Conservation (phyloP, 441 rosid species). For the Erodium moschatum region DNA sequence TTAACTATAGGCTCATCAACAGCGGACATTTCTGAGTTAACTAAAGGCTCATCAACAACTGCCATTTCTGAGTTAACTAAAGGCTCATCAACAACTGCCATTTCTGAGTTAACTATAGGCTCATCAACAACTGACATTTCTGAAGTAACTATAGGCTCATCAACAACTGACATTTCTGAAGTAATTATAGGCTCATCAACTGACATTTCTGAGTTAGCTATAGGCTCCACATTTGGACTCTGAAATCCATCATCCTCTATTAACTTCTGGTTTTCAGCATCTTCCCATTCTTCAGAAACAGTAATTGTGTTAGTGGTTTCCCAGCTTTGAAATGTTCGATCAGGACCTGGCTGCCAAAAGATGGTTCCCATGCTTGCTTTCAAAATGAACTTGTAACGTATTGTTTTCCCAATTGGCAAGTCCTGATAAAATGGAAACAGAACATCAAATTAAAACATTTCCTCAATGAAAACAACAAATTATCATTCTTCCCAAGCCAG, state of each 20-base stretch:
- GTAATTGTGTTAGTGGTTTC: slow-evolving; percentile 44
- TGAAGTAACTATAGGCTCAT: too few species aligned
- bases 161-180: too few species aligned
- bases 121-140: too few species aligned
- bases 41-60: too few species aligned
- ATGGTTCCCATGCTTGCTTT: slow-evolving; percentile 34
- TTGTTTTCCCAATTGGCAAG: slow-evolving; percentile 46
- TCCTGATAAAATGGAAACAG: slow-evolving; percentile 37
- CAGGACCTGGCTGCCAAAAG: slow-evolving; percentile 80
- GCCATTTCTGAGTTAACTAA: too few species aligned
- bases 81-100: too few species aligned
- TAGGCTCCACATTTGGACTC: slow-evolving; percentile 21
- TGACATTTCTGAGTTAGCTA: neutral
- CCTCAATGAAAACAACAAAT: neutral
- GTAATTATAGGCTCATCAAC: too few species aligned
- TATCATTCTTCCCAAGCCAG: neutral
- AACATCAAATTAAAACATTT: slow-evolving; percentile 12
- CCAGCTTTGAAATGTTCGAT: slow-evolving; percentile 49
- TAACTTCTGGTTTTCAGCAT: slow-evolving; percentile 45
- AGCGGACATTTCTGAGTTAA: too few species aligned
- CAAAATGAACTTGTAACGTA: slow-evolving; percentile 65
- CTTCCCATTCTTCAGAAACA: slow-evolving; percentile 63
- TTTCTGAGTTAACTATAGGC: too few species aligned
- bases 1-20: too few species aligned
- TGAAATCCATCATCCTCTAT: slow-evolving; percentile 38